Percentiles rank a stretch among this genome's conserved stretches.
These are phyloP conservation scores for Coemansia sp. DNA, from an alignment of 192 early-diverging fungal species.

Conservation along the genomic window DNA sequence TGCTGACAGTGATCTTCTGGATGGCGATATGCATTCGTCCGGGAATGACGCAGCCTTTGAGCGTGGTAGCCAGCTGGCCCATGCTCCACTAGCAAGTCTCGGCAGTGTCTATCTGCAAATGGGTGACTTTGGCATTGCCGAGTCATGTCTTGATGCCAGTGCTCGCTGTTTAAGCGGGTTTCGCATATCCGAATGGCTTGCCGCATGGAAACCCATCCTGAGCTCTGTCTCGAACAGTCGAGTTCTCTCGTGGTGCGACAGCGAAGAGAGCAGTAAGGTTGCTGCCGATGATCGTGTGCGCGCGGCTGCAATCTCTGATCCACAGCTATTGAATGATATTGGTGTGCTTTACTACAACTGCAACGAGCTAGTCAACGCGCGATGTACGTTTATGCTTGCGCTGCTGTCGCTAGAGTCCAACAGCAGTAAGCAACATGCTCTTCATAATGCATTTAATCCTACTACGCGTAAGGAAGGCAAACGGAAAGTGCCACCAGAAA, in stretches of 20 bases:
- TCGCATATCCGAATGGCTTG: conserved; percentile 22
- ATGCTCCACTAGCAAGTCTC: conserved; percentile 47
- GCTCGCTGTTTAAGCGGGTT: conserved; percentile 40
- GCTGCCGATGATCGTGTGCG: conserved; percentile 1
- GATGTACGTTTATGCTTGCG: conserved; percentile 25
- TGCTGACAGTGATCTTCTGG: neutral
- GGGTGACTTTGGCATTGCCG: conserved; percentile 49
- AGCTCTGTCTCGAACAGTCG: conserved; percentile 10
- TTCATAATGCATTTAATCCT: conserved; percentile 18
- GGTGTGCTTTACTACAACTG: conserved; percentile 42
- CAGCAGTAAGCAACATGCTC: conserved; percentile 20
- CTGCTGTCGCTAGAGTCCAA: conserved; percentile 12
- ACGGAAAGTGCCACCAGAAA: conserved; percentile 12
- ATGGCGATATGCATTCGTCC: neutral
- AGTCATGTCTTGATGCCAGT: conserved; percentile 53
- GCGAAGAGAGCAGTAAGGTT: neutral
- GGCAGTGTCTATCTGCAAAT: conserved; percentile 50
- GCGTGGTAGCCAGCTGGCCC: conserved; percentile 41
- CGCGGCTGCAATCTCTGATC: conserved; percentile 25
- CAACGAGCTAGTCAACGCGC: conserved; percentile 17
- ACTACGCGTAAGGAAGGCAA: neutral
- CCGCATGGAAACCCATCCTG: conserved; percentile 22
- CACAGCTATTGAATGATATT: conserved; percentile 46
- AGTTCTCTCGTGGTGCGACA: conserved; percentile 22
- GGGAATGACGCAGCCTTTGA: conserved; percentile 2